Evolutionary conservation across 2,329 filamentous ascomycete genomes (phyloP), one percentile per base, ranked within the genome.

Genomic region (Thelonectria olida): DNA sequence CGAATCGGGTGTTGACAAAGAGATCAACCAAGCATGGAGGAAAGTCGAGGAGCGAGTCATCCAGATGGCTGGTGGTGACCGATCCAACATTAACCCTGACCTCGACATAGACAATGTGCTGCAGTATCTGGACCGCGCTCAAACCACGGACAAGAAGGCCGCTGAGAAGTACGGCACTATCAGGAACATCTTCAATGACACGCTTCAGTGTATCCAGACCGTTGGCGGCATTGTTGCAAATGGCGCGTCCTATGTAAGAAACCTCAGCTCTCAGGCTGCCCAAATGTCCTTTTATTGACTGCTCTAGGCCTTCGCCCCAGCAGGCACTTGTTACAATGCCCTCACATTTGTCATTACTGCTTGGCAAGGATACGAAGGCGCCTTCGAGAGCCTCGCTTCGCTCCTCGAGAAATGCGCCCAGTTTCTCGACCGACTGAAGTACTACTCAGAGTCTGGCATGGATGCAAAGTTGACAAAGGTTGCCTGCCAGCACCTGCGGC

Each of bases 281-380:
- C 5, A 23, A 20, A 31, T n/a, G 27, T 28, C 27, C 22, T 9
- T 20, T 28, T 5, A 25, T 38, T 47, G 7, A 54, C 22, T 9
- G 15, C 10, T 69, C 50, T 39, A 76, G 72, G 74, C 73, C 47
- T 77, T 77, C 41, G 75, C 67, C 17, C 75, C 75, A 7, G 69
- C 75, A 9, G 67, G 69, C 9, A 75, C 73, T 65, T 76, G 74
- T 58, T 77, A 73, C 45, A 75, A 72, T 61, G 75, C 75, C n/a
- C 71, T 77, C 17, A 75, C 74, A 10, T 77, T 76, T 54, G 75
- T 76, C 52, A 74, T 77, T 17, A 65, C 70, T 55, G 75, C 74
- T 17, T 77, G 75, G 74, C 69, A 74, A 52, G 73, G 72, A 10
- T 76, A 76, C 57, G 71, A 75, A 42, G 74, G 73, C 44, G 74